Base-by-base conservation (phyloP, 1,284 basidiomycete genomes). In the Cryptococcus sp. region DNA sequence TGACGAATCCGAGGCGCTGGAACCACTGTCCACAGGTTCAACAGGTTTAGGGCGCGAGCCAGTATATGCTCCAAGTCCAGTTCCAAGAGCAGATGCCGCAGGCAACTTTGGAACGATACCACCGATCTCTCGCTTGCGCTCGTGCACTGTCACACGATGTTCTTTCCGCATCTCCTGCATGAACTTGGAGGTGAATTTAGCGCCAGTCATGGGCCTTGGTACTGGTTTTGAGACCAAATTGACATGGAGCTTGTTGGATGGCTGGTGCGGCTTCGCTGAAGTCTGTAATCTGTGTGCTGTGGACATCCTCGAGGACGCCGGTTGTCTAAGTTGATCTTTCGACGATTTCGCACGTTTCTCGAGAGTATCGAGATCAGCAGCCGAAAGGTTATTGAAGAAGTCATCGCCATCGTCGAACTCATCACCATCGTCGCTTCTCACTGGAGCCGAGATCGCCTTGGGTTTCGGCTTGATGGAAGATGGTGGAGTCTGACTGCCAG, bases 1-100 rank as follows among this genome's bases (percentile, higher is more conserved):
- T 1, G 82, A 82, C 3, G 78, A 73, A 4, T 74, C 73, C 4
- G 69, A 70, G 3, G 79, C 76, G 47, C 69, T 75, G 11, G 79
- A 75, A 0, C 68, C 76, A 17, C 70, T 71, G 40, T 70, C 68
- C 35, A 61, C 61, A 17, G 58, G 57, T 25, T 61, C 54, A 17
- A 64, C 60, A 23, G 62, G 52, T 39, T 55, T 63, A 8, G 59
- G 42, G 47, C 57, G 38, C 3, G 59, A 57, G 0, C 67, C 68
- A 25, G 67, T 69, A 56, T 75, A 72, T 0, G 71, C 75, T 3
- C 75, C 75, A 1, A 77, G 63, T 7, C 75, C 75, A 10, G 61
- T 68, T 1, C 73, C 75, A 3, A 75, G 56, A 2, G 46, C 62
- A 5, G 69, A 70, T 15, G 71, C 66, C n/a, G 61, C 54, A 11